Percentiles rank a stretch among this genome's conserved stretches.
phyloP scores from a whole-genome alignment of 139 green algal genomes.

The Coelastrella sp. region DNA sequence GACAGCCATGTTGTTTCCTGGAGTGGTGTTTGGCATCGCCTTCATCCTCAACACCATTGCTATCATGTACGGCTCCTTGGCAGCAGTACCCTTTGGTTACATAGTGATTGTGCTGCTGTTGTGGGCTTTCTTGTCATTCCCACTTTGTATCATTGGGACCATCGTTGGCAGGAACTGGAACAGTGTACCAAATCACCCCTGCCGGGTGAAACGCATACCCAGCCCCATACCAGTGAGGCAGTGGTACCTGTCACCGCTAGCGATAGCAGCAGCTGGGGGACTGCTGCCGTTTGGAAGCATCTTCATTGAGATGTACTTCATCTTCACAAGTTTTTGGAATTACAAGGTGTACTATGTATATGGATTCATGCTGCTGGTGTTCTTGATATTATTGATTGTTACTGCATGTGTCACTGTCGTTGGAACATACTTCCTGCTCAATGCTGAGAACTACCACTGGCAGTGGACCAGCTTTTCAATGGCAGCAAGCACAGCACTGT shows the following conservation, averaged over 20 bases:
- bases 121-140: slow-evolving; percentile 96
- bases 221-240: slow-evolving; percentile 88
- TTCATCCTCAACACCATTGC: slow-evolving; percentile 96
- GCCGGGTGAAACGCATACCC: slow-evolving; percentile 95
- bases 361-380: slow-evolving; percentile 98
- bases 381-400: slow-evolving; percentile 94
- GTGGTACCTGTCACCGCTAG: slow-evolving; percentile 91
- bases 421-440: slow-evolving; percentile 98
- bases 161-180: slow-evolving; percentile 73
- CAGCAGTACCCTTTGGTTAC: slow-evolving; percentile 92
- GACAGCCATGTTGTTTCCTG: slow-evolving; percentile 79
- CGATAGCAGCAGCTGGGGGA: slow-evolving; percentile 83
- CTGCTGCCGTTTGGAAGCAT: slow-evolving; percentile 98
- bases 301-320: slow-evolving; percentile 99
- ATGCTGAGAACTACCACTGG: slow-evolving; percentile 99
- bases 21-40: slow-evolving; percentile 86
- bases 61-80: slow-evolving; percentile 92
- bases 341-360: slow-evolving; percentile 99
- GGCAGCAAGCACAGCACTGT: slow-evolving; percentile 84
- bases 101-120: slow-evolving; percentile 92
- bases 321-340: slow-evolving; percentile 96
- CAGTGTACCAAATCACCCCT: slow-evolving; percentile 76
- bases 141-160: slow-evolving; percentile 92
- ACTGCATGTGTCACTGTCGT: slow-evolving; percentile 93
- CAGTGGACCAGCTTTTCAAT: slow-evolving; percentile 95